Evolutionary conservation across 2,329 filamentous ascomycete species (phyloP).

Genomic region (Thermochaetoides dissita): DNA sequence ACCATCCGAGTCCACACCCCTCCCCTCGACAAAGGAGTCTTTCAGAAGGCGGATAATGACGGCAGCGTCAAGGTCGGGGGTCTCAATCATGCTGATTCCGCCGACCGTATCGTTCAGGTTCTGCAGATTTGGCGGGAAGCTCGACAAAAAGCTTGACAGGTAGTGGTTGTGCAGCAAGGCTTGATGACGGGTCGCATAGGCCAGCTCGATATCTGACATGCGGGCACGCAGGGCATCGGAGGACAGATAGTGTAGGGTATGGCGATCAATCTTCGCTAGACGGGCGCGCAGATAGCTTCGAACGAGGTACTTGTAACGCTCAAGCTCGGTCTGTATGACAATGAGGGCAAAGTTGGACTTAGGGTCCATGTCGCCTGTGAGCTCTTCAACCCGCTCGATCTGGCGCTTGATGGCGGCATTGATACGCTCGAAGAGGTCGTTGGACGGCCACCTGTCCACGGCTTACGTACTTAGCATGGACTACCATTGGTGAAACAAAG

Average conservation of each 20-base stretch:
- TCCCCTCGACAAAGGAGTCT: conserved; percentile 43
- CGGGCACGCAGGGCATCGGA: conserved; percentile 38
- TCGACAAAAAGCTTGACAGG: conserved; percentile 64
- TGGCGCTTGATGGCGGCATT: conserved; percentile 42
- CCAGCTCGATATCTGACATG: conserved; percentile 64
- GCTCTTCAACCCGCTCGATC: conserved; percentile 28
- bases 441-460: conserved; percentile 44
- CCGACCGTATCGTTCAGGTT: conserved; percentile 82
- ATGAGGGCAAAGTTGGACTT: conserved; percentile 88
- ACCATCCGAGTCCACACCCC: conserved; percentile 51
- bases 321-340: conserved; percentile 89
- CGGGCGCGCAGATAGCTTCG: conserved; percentile 69
- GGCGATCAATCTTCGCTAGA: conserved; percentile 78
- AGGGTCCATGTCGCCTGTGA: conserved; percentile 76
- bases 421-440: conserved; percentile 67
- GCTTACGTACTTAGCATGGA: no score
- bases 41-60: conserved; percentile 69
- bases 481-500: no score
- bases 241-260: conserved; percentile 60
- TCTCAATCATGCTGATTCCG: conserved; percentile 83
- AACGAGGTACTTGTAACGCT: conserved; percentile 83
- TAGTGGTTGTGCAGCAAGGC: conserved; percentile 76
- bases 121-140: conserved; percentile 67
- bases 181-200: conserved; percentile 76
- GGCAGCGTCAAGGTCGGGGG: conserved; percentile 66